Evolutionary conservation across 2,329 filamentous ascomycete genomes (phyloP).

Genomic region (Curvularia eragrostidis): DNA sequence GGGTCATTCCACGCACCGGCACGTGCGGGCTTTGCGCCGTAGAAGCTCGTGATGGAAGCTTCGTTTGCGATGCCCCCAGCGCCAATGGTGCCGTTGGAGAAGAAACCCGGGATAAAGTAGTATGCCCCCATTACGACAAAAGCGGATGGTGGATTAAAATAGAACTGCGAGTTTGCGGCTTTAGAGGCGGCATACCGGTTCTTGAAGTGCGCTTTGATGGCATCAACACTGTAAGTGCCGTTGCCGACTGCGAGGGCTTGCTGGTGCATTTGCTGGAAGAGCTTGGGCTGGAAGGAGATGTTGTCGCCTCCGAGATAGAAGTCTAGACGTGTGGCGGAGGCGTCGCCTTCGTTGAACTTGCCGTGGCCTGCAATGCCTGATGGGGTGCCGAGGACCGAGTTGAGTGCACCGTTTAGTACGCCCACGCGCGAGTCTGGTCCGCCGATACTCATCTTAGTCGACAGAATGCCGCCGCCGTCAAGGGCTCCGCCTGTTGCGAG

Average conservation of each 20-base stretch:
- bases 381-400: constrained; percentile 39
- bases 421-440: constrained; percentile 27
- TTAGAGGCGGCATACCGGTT: constrained; percentile 26
- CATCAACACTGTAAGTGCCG: constrained; percentile 27
- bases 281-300: constrained; percentile 31
- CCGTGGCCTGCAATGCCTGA: constrained; percentile 32
- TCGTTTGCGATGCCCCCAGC: constrained; percentile 32
- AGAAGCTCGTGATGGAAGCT: constrained; percentile 33
- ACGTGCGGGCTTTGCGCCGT: constrained; percentile 25
- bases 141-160: constrained; percentile 26
- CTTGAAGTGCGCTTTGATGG: constrained; percentile 31
- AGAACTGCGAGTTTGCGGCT: constrained; percentile 29
- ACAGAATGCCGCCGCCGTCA: constrained; percentile 28
- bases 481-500: constrained; percentile 24
- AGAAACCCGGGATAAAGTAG: constrained; percentile 33
- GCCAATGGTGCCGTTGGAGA: constrained; percentile 31
- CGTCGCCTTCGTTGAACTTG: constrained; percentile 45
- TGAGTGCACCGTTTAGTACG: constrained; percentile 35
- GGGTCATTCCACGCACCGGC: constrained; percentile 20
- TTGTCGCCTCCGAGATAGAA: constrained; percentile 43
- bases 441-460: constrained; percentile 30
- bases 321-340: constrained; percentile 36
- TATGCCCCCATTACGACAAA: constrained; percentile 30
- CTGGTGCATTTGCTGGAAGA: constrained; percentile 34
- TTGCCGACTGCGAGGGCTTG: constrained; percentile 26